A percentile compares a stretch with the other conserved stretches of the same genome.
Conservation (phyloP, 306 rosid species). For the Prunus armeniaca region DNA sequence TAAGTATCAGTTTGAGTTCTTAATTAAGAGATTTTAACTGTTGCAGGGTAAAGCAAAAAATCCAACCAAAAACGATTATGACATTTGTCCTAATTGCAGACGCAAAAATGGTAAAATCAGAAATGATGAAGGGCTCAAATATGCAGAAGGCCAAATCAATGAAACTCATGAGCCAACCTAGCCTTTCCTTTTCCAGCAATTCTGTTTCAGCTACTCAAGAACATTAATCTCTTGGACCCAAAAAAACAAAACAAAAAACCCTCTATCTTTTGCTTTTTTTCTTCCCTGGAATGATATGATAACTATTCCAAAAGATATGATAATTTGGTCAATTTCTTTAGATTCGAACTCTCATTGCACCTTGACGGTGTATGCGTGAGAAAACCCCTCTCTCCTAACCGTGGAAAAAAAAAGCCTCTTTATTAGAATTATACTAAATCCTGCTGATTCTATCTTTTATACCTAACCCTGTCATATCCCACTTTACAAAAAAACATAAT, state of each 20-base stretch:
- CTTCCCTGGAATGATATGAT: not conserved
- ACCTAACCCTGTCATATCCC: conserved; percentile 47
- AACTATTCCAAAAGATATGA: too few species aligned
- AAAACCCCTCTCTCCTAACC: too few species aligned
- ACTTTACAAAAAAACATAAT: conserved; percentile 24
- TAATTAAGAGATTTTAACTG: not conserved
- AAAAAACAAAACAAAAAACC: too few species aligned
- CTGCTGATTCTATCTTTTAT: conserved; percentile 33
- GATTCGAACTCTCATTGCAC: too few species aligned
- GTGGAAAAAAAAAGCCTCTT: not conserved
- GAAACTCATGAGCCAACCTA: not conserved
- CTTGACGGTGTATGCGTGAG: too few species aligned
- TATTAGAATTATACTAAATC: conserved; percentile 24
- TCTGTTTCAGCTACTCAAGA: not conserved
- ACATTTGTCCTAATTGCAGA: conserved; percentile 16
- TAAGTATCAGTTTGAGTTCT: not conserved
- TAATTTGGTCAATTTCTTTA: too few species aligned
- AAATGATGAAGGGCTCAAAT: conserved; percentile 5
- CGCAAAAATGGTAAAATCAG: not conserved
- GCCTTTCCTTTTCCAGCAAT: conserved; percentile 6
- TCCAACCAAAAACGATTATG: conserved; percentile 13
- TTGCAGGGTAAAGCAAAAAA: not conserved
- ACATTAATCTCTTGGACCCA: not conserved
- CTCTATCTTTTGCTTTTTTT: not conserved
- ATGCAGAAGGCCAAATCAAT: not conserved